Conservation (phyloP, 2,329 filamentous ascomycete genomes). For the Monilinia aucupariae region DNA sequence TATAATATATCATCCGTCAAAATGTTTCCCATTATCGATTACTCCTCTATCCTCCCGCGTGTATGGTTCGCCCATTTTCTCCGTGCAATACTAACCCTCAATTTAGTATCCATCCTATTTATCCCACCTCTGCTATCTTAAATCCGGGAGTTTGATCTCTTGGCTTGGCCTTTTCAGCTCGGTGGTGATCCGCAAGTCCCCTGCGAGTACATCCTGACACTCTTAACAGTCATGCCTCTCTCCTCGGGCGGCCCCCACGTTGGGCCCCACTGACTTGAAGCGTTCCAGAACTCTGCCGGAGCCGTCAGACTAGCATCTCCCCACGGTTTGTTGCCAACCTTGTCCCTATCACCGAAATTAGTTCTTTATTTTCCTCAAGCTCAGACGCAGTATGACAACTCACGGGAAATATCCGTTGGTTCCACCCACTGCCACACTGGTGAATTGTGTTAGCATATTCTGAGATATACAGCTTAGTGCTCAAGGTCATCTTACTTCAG, state of each 20-base stretch:
- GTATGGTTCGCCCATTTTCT: not conserved
- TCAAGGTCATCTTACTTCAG: constrained; percentile 35
- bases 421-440: constrained; percentile 43
- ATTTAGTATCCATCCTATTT: not conserved
- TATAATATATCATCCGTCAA: not conserved
- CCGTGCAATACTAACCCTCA: constrained; percentile 1
- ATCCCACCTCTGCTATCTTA: not conserved
- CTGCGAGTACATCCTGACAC: constrained; percentile 23
- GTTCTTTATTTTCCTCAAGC: not conserved
- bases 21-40: not conserved
- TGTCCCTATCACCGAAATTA: constrained; percentile 36
- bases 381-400: constrained; percentile 19
- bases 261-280: constrained; percentile 40
- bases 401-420: constrained; percentile 46
- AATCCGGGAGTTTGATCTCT: not conserved
- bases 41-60: not conserved
- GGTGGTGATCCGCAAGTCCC: constrained; percentile 15
- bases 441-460: not conserved
- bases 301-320: constrained; percentile 40
- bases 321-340: constrained; percentile 44
- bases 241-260: constrained; percentile 38
- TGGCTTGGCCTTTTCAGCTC: not conserved
- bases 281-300: constrained; percentile 41
- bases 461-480: not conserved
- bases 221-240: constrained; percentile 24